Evolutionary conservation across 164 flowering plant genomes (phyloP), one percentile per base, ranked within the genome.

Genomic region (Piper longum): DNA sequence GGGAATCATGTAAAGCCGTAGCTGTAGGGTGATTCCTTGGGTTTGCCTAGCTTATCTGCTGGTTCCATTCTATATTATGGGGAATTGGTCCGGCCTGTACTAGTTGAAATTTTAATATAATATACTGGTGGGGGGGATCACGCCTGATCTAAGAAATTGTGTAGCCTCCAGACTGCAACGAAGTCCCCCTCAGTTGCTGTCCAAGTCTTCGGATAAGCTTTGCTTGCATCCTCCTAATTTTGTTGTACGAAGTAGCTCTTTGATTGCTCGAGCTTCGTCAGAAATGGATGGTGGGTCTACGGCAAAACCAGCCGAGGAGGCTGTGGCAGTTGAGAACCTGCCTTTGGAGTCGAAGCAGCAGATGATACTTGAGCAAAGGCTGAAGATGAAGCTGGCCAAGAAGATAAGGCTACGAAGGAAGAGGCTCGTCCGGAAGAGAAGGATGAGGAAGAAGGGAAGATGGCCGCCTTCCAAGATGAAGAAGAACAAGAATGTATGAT

Each of bases 391-490:
- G 68, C 26, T 86, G 66, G 96, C 90, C 3, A 92, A 88, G 85
- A 89, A 89, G 80, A 79, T 86, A 14, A 76, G 96, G 75, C 82
- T 88, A 36, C 66, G 85, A 41, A 82, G 98, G 68, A 89, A 88
- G 70, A 67, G 88, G 64, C 96, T 92, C 14, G 78, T 89, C 19
- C 82, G 85, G 45, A 92, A 92, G 71, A 77, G 96, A 2, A 71
- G 64, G 16, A 41, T 92, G 84, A 86, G 98, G 80, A 89, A 92
- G 90, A 89, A 88, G 83, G 96, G 96, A 2, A 68, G 96, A 67
- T 92, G 98, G 98, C 96, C 98, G 8, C 98, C 96, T 73, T 86
- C 96, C 1, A 92, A 89, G 85, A 77, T 89, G 91, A 92, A 84
- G 81, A 88, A 87, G 81, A 68, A 75, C 77, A 85, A 85, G 77